A percentile compares a stretch with the other conserved stretches of the same genome.
phyloP scores from a whole-genome alignment of 1,139 yeast species.

The Blastobotrys malaysiensis region DNA sequence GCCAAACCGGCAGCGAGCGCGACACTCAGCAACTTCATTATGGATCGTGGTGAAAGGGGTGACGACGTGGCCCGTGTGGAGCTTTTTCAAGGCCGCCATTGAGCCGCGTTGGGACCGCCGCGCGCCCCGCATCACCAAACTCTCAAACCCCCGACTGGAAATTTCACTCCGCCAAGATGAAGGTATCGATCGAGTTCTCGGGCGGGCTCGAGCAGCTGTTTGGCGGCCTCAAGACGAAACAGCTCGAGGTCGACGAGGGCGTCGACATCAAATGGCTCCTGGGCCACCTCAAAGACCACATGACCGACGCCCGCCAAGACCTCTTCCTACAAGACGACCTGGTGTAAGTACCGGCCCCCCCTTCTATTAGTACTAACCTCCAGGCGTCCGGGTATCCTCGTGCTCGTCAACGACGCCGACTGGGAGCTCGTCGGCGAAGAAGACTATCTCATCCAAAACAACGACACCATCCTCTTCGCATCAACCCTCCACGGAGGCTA shows the following conservation, averaged over 20 bases:
- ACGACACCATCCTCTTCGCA: slow-evolving; percentile 80
- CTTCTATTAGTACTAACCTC: slow-evolving; percentile 16
- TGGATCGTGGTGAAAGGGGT: not conserved
- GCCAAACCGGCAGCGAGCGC: slow-evolving; percentile 2
- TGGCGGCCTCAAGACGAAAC: slow-evolving; percentile 45
- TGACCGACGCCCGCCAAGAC: slow-evolving; percentile 57
- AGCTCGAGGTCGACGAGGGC: slow-evolving; percentile 41
- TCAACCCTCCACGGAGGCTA: slow-evolving; percentile 94
- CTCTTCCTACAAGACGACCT: slow-evolving; percentile 77
- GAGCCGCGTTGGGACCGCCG: not conserved
- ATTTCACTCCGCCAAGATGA: slow-evolving; percentile 10
- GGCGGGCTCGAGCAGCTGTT: slow-evolving; percentile 74
- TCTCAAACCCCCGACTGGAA: too few relatives aligned
- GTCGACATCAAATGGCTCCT: slow-evolving; percentile 56
- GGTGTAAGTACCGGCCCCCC: slow-evolving; percentile 27
- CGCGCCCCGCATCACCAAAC: not conserved
- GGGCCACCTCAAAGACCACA: slow-evolving; percentile 40
- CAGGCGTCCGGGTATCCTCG: slow-evolving; percentile 87
- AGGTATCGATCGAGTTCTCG: slow-evolving; percentile 32
- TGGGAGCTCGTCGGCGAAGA: slow-evolving; percentile 96
- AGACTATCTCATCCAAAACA: slow-evolving; percentile 63
- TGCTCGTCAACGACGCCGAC: slow-evolving; percentile 88
- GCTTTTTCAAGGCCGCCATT: not conserved
- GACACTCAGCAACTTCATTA: slow-evolving; percentile 8
- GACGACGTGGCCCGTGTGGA: not conserved